Percentiles rank a stretch among this genome's conserved stretches.
These are phyloP conservation scores for Fusarium tjaetaba DNA, from an alignment of 2,329 filamentous ascomycete genomes.

Conservation along the genomic window DNA sequence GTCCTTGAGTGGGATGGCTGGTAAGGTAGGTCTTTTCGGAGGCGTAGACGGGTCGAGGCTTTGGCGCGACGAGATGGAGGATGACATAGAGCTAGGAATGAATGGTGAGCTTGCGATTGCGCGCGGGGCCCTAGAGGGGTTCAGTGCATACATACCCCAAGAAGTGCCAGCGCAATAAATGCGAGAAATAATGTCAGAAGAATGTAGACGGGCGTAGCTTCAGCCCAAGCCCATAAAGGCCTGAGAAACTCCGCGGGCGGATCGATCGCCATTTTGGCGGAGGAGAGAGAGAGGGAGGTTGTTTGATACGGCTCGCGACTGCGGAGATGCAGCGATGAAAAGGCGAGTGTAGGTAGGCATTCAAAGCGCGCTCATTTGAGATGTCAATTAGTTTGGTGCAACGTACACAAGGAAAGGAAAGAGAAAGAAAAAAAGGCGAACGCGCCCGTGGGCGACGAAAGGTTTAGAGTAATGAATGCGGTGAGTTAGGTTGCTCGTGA, in stretches of 20 bases:
- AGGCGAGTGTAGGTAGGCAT: neutral
- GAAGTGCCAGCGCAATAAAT: constrained; percentile 48
- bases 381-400: neutral
- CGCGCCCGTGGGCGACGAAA: constrained; percentile 8
- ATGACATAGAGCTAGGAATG: constrained; percentile 64
- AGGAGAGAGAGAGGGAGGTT: neutral
- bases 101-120: constrained; percentile 16
- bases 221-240: constrained; percentile 49
- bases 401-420: neutral
- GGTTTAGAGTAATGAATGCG: neutral
- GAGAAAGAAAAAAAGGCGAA: neutral
- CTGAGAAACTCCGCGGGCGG: constrained; percentile 49
- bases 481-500: neutral
- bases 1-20: constrained; percentile 66
- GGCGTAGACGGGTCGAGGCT: constrained; percentile 75
- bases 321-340: constrained; percentile 10
- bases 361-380: constrained; percentile 11
- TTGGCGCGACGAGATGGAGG: constrained; percentile 80
- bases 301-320: constrained; percentile 10
- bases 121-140: neutral
- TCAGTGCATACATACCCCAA: constrained; percentile 48
- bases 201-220: constrained; percentile 53
- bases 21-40: constrained; percentile 90
- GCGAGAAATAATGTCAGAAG: constrained; percentile 50
- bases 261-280: constrained; percentile 33